These are phyloP conservation scores for Gliomastix tumulicola DNA, from an alignment of 2,329 filamentous ascomycete genomes.

Conservation along the genomic window DNA sequence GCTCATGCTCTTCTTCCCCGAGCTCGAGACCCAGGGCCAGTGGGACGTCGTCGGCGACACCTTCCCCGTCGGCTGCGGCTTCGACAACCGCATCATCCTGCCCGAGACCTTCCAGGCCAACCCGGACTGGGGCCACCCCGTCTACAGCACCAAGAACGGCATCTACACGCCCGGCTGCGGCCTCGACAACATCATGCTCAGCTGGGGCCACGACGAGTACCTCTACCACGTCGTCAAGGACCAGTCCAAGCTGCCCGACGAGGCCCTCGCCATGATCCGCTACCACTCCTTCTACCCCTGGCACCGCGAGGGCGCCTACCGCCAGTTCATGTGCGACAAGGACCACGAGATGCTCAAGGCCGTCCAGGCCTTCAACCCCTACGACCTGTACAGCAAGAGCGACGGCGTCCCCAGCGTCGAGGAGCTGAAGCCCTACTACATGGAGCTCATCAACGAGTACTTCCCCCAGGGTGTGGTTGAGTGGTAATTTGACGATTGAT, in stretches of 20 bases:
- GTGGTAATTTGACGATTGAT: too few species aligned
- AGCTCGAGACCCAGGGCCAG: constrained; percentile 62
- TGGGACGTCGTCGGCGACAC: constrained; percentile 92
- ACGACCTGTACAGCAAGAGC: constrained; percentile 88
- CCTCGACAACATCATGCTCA: constrained; percentile 81
- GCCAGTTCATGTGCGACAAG: constrained; percentile 75
- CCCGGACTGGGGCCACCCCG: constrained; percentile 62
- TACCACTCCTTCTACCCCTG: constrained; percentile 93
- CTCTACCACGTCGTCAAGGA: constrained; percentile 82
- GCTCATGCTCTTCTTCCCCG: constrained; percentile 70
- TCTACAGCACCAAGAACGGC: constrained; percentile 70
- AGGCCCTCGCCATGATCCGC: constrained; percentile 86
- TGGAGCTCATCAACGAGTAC: constrained; percentile 34
- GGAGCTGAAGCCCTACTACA: constrained; percentile 57
- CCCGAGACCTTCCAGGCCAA: constrained; percentile 70
- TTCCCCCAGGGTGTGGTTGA: constrained; percentile 29
- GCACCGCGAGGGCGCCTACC: constrained; percentile 77
- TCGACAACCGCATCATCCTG: constrained; percentile 73
- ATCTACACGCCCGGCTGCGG: constrained; percentile 78
- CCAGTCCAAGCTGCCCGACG: constrained; percentile 69
- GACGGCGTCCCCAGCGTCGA: constrained; percentile 71
- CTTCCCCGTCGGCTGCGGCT: constrained; percentile 71
- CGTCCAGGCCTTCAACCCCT: constrained; percentile 83
- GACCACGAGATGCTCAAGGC: constrained; percentile 75
- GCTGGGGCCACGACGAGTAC: constrained; percentile 87